These are phyloP conservation scores for Aspergillus awamori DNA, from an alignment of 2,329 filamentous ascomycete species.

Conservation along the genomic window DNA sequence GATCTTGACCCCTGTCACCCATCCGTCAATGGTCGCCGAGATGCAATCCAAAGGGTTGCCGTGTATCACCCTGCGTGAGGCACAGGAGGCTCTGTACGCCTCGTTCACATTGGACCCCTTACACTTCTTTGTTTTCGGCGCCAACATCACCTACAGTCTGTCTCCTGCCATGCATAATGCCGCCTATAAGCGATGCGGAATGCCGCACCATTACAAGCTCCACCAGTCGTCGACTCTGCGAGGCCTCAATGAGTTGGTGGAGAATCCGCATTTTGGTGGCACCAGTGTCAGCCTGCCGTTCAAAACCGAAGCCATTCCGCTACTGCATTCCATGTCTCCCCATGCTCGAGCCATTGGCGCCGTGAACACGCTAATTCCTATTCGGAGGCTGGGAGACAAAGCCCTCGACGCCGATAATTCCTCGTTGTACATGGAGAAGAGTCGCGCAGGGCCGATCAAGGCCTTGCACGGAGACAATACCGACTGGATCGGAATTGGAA, in stretches of 20 bases:
- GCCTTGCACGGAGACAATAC: slow-evolving; percentile 79
- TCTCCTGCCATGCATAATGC: slow-evolving; percentile 78
- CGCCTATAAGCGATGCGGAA: slow-evolving; percentile 66
- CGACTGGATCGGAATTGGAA: slow-evolving; percentile 78
- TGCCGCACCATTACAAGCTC: slow-evolving; percentile 69
- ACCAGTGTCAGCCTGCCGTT: slow-evolving; percentile 73
- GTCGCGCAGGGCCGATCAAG: slow-evolving; percentile 66
- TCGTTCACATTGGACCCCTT: slow-evolving; percentile 70
- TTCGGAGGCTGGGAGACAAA: slow-evolving; percentile 59
- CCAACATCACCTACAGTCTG: slow-evolving; percentile 70
- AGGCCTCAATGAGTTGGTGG: slow-evolving; percentile 65
- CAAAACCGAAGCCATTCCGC: slow-evolving; percentile 70
- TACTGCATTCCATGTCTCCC: slow-evolving; percentile 67
- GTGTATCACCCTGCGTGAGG: slow-evolving; percentile 63
- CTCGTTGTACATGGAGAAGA: slow-evolving; percentile 59
- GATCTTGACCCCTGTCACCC: slow-evolving; percentile 63
- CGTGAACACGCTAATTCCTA: slow-evolving; percentile 74
- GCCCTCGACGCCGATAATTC: slow-evolving; percentile 62
- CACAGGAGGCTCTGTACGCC: slow-evolving; percentile 66
- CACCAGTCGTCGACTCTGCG: slow-evolving; percentile 65
- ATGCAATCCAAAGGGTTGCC: slow-evolving; percentile 49
- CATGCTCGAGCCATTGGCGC: slow-evolving; percentile 76
- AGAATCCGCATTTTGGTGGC: slow-evolving; percentile 70
- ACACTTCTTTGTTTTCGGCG: slow-evolving; percentile 74
- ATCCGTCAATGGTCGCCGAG: slow-evolving; percentile 50